Evolutionary conservation across 2,329 filamentous ascomycete genomes (phyloP).

Genomic region (Cladosporium cucumerinum): DNA sequence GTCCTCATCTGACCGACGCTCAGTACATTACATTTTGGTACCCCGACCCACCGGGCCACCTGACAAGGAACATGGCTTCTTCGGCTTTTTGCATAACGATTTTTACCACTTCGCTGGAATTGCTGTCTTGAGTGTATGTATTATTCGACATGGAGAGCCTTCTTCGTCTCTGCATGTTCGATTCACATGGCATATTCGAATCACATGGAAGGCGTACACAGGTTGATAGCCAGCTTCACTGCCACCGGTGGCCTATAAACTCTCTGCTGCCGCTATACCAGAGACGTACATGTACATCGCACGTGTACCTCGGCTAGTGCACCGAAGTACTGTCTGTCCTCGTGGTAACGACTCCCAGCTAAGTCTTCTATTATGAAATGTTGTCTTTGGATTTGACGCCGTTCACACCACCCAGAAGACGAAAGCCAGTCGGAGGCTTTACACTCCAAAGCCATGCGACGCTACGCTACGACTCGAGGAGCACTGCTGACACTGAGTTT

Average conservation of each 20-base stretch:
- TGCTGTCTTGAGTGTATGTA: not conserved
- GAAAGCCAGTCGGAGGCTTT: not conserved
- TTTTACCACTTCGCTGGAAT: not conserved
- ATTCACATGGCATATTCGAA: not conserved
- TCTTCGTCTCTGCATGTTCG: not conserved
- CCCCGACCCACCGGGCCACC: not conserved
- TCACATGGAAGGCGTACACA: not conserved
- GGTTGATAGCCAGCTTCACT: not conserved
- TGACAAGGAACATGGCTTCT: not conserved
- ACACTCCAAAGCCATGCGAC: not conserved
- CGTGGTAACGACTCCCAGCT: not conserved
- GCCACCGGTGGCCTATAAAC: not conserved
- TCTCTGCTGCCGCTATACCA: not conserved
- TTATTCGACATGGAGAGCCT: not conserved
- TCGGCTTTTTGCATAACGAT: not conserved
- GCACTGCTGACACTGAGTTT: conserved; percentile 3
- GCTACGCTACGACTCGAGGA: not conserved
- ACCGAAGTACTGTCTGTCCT: not conserved
- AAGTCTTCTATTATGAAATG: not conserved
- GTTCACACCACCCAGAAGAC: not conserved
- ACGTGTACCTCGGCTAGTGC: conserved; percentile 5
- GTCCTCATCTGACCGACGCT: not conserved
- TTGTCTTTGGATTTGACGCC: not conserved
- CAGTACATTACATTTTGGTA: not conserved
- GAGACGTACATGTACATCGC: not conserved